Evolutionary conservation across 2,329 filamentous ascomycete species (phyloP), one percentile per base, ranked within the genome.

Genomic region (Pseudocercospora ulei): DNA sequence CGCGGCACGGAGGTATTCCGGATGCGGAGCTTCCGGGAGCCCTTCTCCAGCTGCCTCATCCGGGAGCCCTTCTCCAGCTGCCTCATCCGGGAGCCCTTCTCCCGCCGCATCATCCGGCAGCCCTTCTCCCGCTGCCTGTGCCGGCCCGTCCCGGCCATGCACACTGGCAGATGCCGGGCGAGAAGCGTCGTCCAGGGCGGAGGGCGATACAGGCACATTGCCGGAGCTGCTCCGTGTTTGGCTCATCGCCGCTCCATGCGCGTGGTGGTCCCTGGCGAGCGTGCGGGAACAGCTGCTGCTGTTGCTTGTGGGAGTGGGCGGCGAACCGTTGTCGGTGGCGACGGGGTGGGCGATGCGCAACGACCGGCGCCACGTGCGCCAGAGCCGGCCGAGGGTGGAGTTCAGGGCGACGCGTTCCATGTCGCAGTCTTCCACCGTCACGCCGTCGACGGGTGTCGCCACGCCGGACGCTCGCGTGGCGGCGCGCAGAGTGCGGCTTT

Each of bases 321-420:
- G 33, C 26, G 41, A 33, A 18, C 35, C 26, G 9, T 27, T 34
- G 20, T 22, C 42, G 6, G 41, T 18, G 20, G 24, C 19, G 34
- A 43, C 30, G 12, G 42, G 20, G 38, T 46, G 48, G 29, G 34
- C 45, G n/a, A n/a, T 33, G n/a, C 83, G 75, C 51, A 82, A 71
- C 46, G 81, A 76, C 65, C 94, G 94, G 64, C 90, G 85, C 90
- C 90, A 98, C 16, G 83, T 82, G 52, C 90, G 76, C 90, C 90
- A 98, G 27, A 96, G 68, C 33, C 87, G 73, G 12, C 90, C 90
- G 1, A 98, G 67, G 2, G 84, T 87, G 41, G 86, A 75, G 57
- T 94, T 92, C 44, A 96, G 70, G 5, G 88, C 88, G 48, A 96
- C 75, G 51, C 87, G 84, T 57, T 96, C 90, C 71, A 95, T 84